Percentiles rank a stretch among this genome's conserved stretches.
Conservation (phyloP, 176 grass and related monocot species). For the Ananas comosus region DNA sequence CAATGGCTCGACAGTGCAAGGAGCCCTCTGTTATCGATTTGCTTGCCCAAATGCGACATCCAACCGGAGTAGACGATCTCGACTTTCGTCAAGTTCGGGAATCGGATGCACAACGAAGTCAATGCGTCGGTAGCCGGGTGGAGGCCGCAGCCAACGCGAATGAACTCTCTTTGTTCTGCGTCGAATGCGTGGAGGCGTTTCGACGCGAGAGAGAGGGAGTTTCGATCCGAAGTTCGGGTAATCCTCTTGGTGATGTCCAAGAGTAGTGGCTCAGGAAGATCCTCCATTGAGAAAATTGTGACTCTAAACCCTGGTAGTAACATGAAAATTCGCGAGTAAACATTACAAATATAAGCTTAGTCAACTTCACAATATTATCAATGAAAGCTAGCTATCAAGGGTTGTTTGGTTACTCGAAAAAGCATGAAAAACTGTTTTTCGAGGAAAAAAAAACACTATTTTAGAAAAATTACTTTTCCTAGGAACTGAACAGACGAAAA, state of each 20-base stretch:
- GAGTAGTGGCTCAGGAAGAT: constrained; percentile 49
- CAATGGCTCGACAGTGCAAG: constrained; percentile 39
- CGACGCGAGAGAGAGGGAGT: constrained; percentile 47
- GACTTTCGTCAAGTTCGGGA: constrained; percentile 45
- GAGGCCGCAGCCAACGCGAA: constrained; percentile 34
- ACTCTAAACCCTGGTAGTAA: background rate
- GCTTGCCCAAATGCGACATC: constrained; percentile 31
- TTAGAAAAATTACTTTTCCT: too few relatives aligned
- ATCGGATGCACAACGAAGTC: constrained; percentile 27
- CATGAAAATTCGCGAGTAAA: background rate
- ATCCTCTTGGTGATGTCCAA: constrained; percentile 48
- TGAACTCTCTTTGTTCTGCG: constrained; percentile 32
- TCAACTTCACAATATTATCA: background rate
- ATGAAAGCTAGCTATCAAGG: too few relatives aligned
- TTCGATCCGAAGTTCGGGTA: constrained; percentile 32
- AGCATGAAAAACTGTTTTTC: too few relatives aligned
- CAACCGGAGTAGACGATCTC: constrained; percentile 65
- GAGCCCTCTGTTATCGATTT: constrained; percentile 45
- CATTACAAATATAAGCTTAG: background rate
- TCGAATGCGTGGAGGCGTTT: constrained; percentile 36
- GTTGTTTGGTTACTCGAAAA: too few relatives aligned
- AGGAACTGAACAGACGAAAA: too few relatives aligned
- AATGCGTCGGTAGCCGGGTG: constrained; percentile 36
- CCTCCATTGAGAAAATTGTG: constrained; percentile 29
- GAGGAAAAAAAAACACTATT: too few relatives aligned